Percentiles rank a stretch among this genome's conserved stretches.
phyloP scores from a whole-genome alignment of 2,329 filamentous ascomycete species.

The Metarhizium robertsii region DNA sequence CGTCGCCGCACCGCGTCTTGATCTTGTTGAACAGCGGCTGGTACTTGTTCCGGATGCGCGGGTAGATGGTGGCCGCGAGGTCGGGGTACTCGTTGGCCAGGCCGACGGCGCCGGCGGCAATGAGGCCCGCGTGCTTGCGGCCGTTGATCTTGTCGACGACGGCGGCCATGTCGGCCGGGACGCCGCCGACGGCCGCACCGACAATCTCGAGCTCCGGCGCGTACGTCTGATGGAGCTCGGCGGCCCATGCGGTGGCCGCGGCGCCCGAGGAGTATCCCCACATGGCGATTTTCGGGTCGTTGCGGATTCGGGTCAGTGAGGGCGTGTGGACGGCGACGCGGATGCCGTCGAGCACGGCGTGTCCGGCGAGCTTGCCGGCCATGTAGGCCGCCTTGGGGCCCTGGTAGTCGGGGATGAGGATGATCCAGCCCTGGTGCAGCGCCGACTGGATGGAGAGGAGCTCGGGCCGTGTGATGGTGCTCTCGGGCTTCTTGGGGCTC shows the following conservation, averaged over 20 bases:
- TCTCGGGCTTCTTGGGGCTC: no score
- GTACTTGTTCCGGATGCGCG: constrained; percentile 12
- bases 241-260: constrained; percentile 13
- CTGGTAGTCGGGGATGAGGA: no score
- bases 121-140: constrained; percentile 11
- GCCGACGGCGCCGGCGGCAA: constrained; percentile 13
- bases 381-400: no score
- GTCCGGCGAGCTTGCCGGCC: no score
- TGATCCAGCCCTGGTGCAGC: no score
- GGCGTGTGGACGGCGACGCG: no score
- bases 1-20: constrained; percentile 16
- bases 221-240: constrained; percentile 16
- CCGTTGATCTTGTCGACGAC: constrained; percentile 10
- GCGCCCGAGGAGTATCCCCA: constrained; percentile 13
- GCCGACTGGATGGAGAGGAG: no score
- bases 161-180: constrained; percentile 11
- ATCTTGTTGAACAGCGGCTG: constrained; percentile 19
- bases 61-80: constrained; percentile 6
- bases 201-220: constrained; percentile 16
- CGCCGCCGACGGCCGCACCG: constrained; percentile 16
- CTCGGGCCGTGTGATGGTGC: no score
- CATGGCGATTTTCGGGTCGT: no score
- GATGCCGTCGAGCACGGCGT: no score
- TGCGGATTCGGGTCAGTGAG: no score
- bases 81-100: constrained; percentile 14